These are phyloP conservation scores for Candida pseudocylindracea DNA, from an alignment of 1,139 yeast genomes.

Conservation along the genomic window DNA sequence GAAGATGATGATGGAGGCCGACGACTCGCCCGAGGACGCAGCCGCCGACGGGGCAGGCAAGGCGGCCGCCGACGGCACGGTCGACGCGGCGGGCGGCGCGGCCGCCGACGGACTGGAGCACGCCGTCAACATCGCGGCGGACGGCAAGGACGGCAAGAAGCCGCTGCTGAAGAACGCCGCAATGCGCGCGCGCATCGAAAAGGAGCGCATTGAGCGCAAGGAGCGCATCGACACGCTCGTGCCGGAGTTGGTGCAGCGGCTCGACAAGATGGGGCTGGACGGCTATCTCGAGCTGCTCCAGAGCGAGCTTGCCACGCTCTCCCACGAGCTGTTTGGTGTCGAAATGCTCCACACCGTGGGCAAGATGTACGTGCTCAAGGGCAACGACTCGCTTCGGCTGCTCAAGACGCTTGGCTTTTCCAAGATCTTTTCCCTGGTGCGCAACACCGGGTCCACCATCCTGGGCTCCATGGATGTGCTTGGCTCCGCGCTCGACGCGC, in stretches of 20 bases:
- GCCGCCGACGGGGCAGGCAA: background rate
- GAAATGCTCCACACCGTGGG: slow-evolving; percentile 34
- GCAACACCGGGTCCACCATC: slow-evolving; percentile 16
- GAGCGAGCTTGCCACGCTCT: slow-evolving; percentile 37
- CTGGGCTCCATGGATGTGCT: slow-evolving; percentile 14
- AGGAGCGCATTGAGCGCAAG: slow-evolving; percentile 14
- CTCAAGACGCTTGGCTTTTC: slow-evolving; percentile 22
- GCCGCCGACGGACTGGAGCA: no score
- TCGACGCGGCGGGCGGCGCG: no score
- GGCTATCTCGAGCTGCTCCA: slow-evolving; percentile 32
- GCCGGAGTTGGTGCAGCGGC: slow-evolving; percentile 16
- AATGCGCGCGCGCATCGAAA: slow-evolving; percentile 1
- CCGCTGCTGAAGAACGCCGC: background rate
- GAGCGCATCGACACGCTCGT: slow-evolving; percentile 30
- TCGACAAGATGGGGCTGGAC: slow-evolving; percentile 11
- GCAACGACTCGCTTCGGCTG: slow-evolving; percentile 16
- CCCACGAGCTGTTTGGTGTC: slow-evolving; percentile 24
- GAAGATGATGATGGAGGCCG: slow-evolving; percentile 33
- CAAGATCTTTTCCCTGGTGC: slow-evolving; percentile 27
- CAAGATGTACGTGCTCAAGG: slow-evolving; percentile 37
- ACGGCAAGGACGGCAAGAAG: background rate
- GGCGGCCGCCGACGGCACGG: no score
- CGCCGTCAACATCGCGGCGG: background rate
- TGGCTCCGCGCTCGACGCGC: slow-evolving; percentile 21
- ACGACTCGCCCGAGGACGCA: slow-evolving; percentile 19